Conservation (phyloP, 2,329 filamentous ascomycete genomes). For the Elsinoe perseae region DNA sequence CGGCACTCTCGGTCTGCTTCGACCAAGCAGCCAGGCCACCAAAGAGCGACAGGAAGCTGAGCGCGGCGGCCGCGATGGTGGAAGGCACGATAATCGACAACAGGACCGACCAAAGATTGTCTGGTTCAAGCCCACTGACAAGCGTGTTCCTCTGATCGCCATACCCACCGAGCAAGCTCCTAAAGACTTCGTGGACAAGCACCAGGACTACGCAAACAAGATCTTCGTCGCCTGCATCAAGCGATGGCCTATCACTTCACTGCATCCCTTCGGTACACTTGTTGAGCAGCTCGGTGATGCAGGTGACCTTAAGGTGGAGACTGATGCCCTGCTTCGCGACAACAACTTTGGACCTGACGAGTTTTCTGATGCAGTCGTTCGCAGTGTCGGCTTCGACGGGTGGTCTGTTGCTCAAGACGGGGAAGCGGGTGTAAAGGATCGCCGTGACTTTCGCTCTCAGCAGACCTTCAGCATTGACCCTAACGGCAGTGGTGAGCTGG, state of each 20-base stretch:
- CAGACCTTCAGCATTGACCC: conserved; percentile 88
- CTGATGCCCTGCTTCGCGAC: conserved; percentile 89
- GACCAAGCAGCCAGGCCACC: conserved; percentile 94
- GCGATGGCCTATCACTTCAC: conserved; percentile 98
- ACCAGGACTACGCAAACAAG: conserved; percentile 92
- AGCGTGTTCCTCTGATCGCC: conserved; percentile 94
- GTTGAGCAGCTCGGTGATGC: conserved; percentile 96
- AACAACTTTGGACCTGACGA: conserved; percentile 99
- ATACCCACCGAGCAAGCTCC: conserved; percentile 98
- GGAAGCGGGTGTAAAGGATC: conserved; percentile 61
- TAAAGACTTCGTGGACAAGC: conserved; percentile 95
- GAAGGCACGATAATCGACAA: conserved; percentile 61
- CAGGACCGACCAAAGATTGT: conserved; percentile 99
- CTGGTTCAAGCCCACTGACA: conserved; percentile 99
- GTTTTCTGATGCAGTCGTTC: conserved; percentile 91
- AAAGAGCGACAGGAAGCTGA: conserved; percentile 99
- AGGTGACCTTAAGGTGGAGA: conserved; percentile 96
- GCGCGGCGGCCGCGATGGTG: conserved; percentile 80
- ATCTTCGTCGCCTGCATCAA: conserved; percentile 99
- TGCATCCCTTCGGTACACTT: conserved; percentile 95
- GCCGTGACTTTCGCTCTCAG: conserved; percentile 85
- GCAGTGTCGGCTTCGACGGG: conserved; percentile 84
- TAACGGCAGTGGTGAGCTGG: conserved; percentile 77
- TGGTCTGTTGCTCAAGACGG: conserved; percentile 83
- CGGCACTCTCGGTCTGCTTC: conserved; percentile 80